Evolutionary conservation across 345 rosid genomes (phyloP).

Genomic region (Diplotaxis tenuifolia): DNA sequence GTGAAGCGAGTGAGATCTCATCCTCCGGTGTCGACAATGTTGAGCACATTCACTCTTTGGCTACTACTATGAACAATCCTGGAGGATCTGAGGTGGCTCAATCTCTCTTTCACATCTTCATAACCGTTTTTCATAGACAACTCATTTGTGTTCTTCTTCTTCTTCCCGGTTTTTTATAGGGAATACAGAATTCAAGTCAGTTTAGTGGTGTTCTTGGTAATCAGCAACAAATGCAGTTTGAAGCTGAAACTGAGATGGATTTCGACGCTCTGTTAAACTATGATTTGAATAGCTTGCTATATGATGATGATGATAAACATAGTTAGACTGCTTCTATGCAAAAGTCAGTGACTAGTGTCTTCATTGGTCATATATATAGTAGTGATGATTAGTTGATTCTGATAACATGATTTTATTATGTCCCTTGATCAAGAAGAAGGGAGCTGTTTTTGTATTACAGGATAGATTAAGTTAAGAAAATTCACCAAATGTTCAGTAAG

Average conservation of each 20-base stretch:
- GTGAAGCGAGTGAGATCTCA: background rate
- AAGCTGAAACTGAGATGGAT: background rate
- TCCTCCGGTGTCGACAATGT: background rate
- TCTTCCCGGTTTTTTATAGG: background rate
- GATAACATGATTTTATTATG: background rate
- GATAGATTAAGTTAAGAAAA: background rate
- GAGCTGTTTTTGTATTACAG: background rate
- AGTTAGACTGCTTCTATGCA: background rate
- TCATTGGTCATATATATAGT: background rate
- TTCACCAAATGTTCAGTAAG: background rate
- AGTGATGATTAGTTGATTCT: background rate
- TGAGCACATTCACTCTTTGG: conserved; percentile 1
- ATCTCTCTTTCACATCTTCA: background rate
- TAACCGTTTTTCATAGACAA: background rate
- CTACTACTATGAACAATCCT: background rate
- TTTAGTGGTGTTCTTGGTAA: background rate
- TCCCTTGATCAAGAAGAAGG: background rate
- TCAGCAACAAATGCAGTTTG: background rate
- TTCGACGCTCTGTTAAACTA: background rate
- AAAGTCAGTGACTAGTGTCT: background rate
- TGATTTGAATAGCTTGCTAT: background rate
- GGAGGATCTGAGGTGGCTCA: conserved; percentile 13
- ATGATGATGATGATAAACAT: background rate
- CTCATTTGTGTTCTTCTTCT: background rate
- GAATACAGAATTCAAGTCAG: background rate